Conservation (phyloP, 1,284 basidiomycete genomes). For the Porphyrellus sp. region DNA sequence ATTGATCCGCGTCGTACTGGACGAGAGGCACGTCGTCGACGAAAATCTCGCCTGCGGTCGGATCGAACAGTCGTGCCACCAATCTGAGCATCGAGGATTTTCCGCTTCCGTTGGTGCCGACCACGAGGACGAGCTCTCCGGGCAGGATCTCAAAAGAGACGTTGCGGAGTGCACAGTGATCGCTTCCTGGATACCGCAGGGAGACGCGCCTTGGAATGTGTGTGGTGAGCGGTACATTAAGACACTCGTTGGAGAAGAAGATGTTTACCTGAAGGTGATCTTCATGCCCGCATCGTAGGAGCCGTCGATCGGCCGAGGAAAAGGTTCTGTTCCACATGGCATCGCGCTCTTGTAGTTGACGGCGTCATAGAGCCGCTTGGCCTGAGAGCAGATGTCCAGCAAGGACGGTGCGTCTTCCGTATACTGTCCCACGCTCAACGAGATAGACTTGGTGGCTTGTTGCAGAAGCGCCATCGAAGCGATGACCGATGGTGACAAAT, state of each 20-base stretch:
- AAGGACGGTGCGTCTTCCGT: constrained; percentile 6
- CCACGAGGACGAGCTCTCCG: constrained; percentile 46
- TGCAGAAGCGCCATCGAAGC: constrained; percentile 26
- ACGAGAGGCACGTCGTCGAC: constrained; percentile 37
- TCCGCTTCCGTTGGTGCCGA: constrained; percentile 49
- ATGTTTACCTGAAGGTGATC: constrained; percentile 38
- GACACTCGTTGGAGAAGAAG: neutral
- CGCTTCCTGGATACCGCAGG: constrained; percentile 36
- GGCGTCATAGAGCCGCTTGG: constrained; percentile 30
- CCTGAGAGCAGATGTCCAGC: constrained; percentile 9
- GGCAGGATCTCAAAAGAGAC: constrained; percentile 42
- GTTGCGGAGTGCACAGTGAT: constrained; percentile 31
- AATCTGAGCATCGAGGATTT: constrained; percentile 49
- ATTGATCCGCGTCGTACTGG: constrained; percentile 27
- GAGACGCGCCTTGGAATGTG: constrained; percentile 37
- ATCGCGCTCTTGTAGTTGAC: constrained; percentile 25
- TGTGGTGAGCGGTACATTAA: neutral
- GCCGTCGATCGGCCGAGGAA: constrained; percentile 9
- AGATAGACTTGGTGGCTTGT: constrained; percentile 18
- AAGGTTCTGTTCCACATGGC: constrained; percentile 19
- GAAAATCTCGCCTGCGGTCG: constrained; percentile 39
- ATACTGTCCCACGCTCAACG: constrained; percentile 13
- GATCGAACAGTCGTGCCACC: constrained; percentile 40
- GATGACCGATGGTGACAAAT: constrained; percentile 18
- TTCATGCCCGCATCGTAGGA: constrained; percentile 35